Percentiles rank a stretch among this genome's conserved stretches.
Conservation (phyloP, 805 yeast genomes). For the Metschnikowia gruessii region DNA sequence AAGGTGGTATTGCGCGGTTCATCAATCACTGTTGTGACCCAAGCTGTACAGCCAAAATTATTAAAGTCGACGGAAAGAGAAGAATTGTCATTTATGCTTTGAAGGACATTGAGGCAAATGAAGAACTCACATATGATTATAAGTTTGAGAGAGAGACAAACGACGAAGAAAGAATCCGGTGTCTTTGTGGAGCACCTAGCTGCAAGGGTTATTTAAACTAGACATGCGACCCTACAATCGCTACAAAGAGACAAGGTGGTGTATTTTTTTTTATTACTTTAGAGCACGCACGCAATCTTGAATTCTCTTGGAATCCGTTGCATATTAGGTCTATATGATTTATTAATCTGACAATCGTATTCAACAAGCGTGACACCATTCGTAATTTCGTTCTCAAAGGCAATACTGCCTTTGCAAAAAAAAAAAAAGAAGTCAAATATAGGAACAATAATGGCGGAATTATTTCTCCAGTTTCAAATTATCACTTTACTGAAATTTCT, state of each 20-base stretch:
- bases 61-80: constrained; percentile 89
- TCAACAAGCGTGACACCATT: no score
- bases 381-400: no score
- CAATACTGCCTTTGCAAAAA: no score
- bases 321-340: no score
- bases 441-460: no score
- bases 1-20: constrained; percentile 95
- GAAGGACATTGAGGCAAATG: constrained; percentile 82
- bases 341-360: no score
- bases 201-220: constrained; percentile 90
- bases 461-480: no score
- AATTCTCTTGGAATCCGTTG: not conserved
- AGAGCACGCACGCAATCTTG: not conserved
- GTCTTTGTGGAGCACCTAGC: constrained; percentile 92
- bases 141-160: constrained; percentile 90
- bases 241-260: not conserved
- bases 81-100: constrained; percentile 93
- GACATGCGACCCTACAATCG: not conserved
- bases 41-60: constrained; percentile 94
- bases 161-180: constrained; percentile 81
- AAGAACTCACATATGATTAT: constrained; percentile 93
- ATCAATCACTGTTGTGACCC: constrained; percentile 98
- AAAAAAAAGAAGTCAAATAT: no score
- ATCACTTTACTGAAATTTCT: no score
- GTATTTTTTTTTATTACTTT: no score